phyloP scores from a whole-genome alignment of 208 protist species.

The Porcisia deanei region DNA sequence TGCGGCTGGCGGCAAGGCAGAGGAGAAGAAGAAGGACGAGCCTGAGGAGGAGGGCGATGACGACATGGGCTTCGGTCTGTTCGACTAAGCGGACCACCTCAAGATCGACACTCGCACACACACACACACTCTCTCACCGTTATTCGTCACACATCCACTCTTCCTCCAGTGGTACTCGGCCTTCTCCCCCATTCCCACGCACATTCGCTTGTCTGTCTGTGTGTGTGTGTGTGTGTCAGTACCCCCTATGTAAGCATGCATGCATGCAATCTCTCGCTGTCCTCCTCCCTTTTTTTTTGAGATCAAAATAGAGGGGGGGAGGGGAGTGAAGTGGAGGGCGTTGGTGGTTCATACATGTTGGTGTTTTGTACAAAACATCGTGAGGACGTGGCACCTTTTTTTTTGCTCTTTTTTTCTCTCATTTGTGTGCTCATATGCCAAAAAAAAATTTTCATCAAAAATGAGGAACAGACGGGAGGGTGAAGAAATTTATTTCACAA shows the following conservation, averaged over 20 bases:
- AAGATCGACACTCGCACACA: neutral
- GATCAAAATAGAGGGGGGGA: no score
- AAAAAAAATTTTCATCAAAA: neutral
- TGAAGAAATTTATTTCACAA: no score
- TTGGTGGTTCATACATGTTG: no score
- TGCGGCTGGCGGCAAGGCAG: constrained; percentile 42
- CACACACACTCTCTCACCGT: neutral
- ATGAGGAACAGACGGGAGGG: neutral
- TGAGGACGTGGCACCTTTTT: neutral
- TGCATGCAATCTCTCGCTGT: neutral
- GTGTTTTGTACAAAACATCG: no score
- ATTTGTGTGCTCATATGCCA: neutral
- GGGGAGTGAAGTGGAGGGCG: no score
- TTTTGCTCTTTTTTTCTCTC: neutral
- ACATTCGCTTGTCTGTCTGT: neutral
- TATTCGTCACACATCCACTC: neutral
- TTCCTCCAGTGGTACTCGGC: neutral
- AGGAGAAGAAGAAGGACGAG: constrained; percentile 48
- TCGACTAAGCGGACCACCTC: constrained; percentile 58
- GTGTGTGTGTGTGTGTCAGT: neutral
- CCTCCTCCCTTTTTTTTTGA: no score
- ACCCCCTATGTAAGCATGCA: neutral
- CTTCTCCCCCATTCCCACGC: neutral
- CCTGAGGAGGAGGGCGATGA: constrained; percentile 87
- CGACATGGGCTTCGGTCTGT: constrained; percentile 92